Conservation (phyloP, 805 yeast genomes). For the Hermanozyma aechmeae region DNA sequence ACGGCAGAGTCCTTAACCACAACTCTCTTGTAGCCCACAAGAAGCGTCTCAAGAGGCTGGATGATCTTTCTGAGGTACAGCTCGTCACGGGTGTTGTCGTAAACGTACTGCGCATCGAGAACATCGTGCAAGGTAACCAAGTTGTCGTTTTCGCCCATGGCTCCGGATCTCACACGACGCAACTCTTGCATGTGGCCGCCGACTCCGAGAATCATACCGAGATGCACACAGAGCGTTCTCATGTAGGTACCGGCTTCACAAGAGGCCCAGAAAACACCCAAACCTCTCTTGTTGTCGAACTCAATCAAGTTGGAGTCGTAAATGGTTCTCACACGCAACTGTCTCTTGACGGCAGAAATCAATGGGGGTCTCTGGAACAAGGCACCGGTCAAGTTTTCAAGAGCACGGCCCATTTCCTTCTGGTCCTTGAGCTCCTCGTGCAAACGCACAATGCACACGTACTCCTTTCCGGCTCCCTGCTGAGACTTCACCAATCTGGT, state of each 20-base stretch:
- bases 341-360: constrained; percentile 98
- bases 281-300: constrained; percentile 92
- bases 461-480: constrained; percentile 99
- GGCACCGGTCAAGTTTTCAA: constrained; percentile 97
- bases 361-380: constrained; percentile 98
- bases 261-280: constrained; percentile 98
- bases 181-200: constrained; percentile 99
- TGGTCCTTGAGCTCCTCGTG: constrained; percentile 90
- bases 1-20: constrained; percentile 93
- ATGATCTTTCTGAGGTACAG: constrained; percentile 87
- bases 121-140: constrained; percentile 96
- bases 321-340: constrained; percentile 94
- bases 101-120: constrained; percentile 95
- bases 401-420: constrained; percentile 75
- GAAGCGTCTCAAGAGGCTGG: constrained; percentile 88
- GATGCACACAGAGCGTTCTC: constrained; percentile 98
- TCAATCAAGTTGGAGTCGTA: constrained; percentile 93
- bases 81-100: constrained; percentile 96
- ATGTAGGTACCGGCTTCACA: constrained; percentile 99
- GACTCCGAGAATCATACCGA: constrained; percentile 96
- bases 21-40: constrained; percentile 92
- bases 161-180: constrained; percentile 98
- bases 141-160: constrained; percentile 80
- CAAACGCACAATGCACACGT: constrained; percentile 92
- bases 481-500: constrained; percentile 96